Conservation (phyloP, 306 rosid species). For the Sechiopsis laciniata region DNA sequence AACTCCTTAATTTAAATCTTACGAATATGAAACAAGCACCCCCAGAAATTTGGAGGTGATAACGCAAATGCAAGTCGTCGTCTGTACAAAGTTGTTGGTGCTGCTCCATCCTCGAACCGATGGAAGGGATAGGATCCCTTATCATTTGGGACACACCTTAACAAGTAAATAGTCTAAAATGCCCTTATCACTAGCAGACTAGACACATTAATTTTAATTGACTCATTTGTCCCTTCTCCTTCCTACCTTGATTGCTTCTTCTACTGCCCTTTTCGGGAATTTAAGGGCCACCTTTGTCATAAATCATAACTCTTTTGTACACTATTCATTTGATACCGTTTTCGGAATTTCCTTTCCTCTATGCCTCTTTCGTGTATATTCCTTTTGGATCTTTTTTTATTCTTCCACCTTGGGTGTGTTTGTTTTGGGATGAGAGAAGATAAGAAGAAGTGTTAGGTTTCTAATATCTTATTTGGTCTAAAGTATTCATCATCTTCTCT, state of each 20-base stretch:
- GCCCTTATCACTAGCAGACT: too few species aligned
- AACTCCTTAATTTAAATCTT: too few species aligned
- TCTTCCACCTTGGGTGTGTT: too few species aligned
- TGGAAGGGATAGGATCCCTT: constrained; percentile 16
- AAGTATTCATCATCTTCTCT: too few species aligned
- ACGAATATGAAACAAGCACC: too few species aligned
- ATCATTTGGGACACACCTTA: too few species aligned
- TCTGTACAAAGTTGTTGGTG: background rate
- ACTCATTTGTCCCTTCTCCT: background rate
- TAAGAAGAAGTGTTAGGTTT: too few species aligned
- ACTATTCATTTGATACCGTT: background rate
- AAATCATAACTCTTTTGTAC: background rate
- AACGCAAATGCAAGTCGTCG: background rate
- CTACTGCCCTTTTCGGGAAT: background rate
- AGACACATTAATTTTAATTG: too few species aligned
- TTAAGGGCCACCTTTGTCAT: background rate
- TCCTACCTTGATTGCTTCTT: background rate
- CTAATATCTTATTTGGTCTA: too few species aligned
- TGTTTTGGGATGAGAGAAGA: too few species aligned
- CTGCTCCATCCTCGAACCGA: background rate
- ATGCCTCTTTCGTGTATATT: background rate
- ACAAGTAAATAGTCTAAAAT: too few species aligned
- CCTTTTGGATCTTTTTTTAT: background rate
- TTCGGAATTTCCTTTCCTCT: background rate
- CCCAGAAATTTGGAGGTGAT: background rate